Evolutionary conservation across 2,329 filamentous ascomycete species (phyloP), one percentile per base, ranked within the genome.

Genomic region (Lecanicillium sp.): DNA sequence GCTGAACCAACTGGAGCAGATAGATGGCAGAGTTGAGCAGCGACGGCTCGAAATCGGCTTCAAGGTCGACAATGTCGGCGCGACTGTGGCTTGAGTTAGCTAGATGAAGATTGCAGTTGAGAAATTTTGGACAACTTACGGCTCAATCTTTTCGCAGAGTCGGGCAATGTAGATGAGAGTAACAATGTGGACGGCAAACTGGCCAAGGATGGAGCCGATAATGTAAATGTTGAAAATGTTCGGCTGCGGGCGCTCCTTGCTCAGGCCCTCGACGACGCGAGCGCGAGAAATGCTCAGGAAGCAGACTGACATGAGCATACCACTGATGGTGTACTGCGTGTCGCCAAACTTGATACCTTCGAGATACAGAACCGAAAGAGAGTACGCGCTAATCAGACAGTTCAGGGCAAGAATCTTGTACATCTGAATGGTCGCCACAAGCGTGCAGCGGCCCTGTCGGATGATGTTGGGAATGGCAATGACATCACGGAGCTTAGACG

Each of bases 211-310:
- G 14, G 89, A 96, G 31, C 92, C 90, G 50, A 98, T 95, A 60
- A 98, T 97, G 71, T 98, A 98, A 37, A 88, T 76, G 68, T 98
- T 98, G 74, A 97, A 97, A 58, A 98, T 98, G 64, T 97, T 96
- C 40, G 90, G 89, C 66, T 98, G 92, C 0, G 92, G 92, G 29
- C 92, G 84, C 64, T 98, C 92, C 66, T 96, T 96, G 46, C 90
- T 96, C 17, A 98, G 72, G 27, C 85, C 84, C 66, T 98, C 92
- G 37, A 98, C 92, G 20, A 92, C 87, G 69, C 88, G 92, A 29
- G 92, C 92, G 44, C 92, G 84, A n/a, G 92, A 97, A 55, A 98
- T 96, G 45, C 89, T 96, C 54, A 98, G 69, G 75, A 98, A 98
- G 68, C 92, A 98, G 36, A 98, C 92, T 53, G 89, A 96, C 92